These are phyloP conservation scores for Colletotrichum incanum DNA, from an alignment of 2,329 filamentous ascomycete species.

Conservation along the genomic window DNA sequence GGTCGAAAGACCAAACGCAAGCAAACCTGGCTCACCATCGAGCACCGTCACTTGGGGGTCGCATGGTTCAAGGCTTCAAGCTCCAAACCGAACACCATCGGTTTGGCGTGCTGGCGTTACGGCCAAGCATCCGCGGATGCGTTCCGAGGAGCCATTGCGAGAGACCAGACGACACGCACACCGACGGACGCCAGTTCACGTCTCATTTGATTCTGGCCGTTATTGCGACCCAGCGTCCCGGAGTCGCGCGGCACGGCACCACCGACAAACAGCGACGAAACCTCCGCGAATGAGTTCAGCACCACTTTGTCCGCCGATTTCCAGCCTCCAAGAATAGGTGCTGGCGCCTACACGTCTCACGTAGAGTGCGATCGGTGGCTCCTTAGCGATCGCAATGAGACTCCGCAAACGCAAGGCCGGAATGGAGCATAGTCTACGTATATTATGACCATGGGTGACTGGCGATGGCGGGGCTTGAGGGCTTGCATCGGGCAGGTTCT, in stretches of 20 bases:
- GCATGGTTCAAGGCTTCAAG: slow-evolving; percentile 10
- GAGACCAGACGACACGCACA: slow-evolving; percentile 18
- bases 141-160: slow-evolving; percentile 13
- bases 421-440: not conserved
- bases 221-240: not conserved
- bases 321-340: slow-evolving; percentile 37
- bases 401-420: not conserved
- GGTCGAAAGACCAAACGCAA: not conserved
- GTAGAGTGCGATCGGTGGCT: slow-evolving; percentile 89
- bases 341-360: slow-evolving; percentile 62
- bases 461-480: not conserved
- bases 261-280: slow-evolving; percentile 34
- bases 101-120: slow-evolving; percentile 5
- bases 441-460: slow-evolving; percentile 21
- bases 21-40: not conserved
- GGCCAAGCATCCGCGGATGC: slow-evolving; percentile 16
- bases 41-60: not conserved
- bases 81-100: not conserved
- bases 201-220: not conserved
- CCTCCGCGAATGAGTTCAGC: slow-evolving; percentile 22
- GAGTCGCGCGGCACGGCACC: slow-evolving; percentile 14
- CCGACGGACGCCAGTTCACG: slow-evolving; percentile 15
- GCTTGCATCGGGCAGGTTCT: slow-evolving; percentile 1
- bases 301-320: not conserved
- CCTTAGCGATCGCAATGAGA: slow-evolving; percentile 32